Evolutionary conservation across 805 yeast genomes (phyloP), one percentile per base, ranked within the genome.

Genomic region (Yarrowia divulgata): DNA sequence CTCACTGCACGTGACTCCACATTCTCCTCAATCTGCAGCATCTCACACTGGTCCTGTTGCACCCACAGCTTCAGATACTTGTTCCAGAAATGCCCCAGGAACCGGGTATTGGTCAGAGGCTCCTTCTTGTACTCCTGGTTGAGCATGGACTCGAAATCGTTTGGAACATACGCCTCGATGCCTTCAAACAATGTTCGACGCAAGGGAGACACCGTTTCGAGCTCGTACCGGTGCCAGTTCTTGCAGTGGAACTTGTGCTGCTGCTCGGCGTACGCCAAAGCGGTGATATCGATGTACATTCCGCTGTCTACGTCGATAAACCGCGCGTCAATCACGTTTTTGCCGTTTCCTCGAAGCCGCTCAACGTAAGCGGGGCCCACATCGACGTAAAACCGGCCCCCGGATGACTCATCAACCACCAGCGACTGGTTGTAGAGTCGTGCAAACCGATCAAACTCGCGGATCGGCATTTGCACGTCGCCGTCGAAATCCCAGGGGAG

Each of bases 281-380:
- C 91, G 2, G 86, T 83, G 67, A 88, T 81, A 73, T 87, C 90
- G 68, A 88, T 80, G 73, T 85, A 88, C 12, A 83, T 75, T 10
- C 91, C 91, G 1, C 88, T 83, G 69, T 84, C 84, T 16, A 83
- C 80, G 74, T 88, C 91, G 69, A 88, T 85, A 73, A 88, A 85
- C 71, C 90, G 81, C 9, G 87, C 84, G 74, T 85, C 88, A 23
- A 77, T 85, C 78, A 70, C 84, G 81, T 71, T 86, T 74, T 14
- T 81, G 79, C 84, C 84, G 71, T 85, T 84, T 46, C 83, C 81
- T 43, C 80, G 75, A 0, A 81, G 81, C 57, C 88, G 81, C 73
- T 85, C 83, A 69, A 84, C 79, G 73, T 78, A 85, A 78, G 81
- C 79, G 0, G 88, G 84, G 32, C 82, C 78, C 8, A 85, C 81